These are phyloP conservation scores for Penicillium goetzii DNA, from an alignment of 495 filamentous ascomycete species.

Conservation along the genomic window DNA sequence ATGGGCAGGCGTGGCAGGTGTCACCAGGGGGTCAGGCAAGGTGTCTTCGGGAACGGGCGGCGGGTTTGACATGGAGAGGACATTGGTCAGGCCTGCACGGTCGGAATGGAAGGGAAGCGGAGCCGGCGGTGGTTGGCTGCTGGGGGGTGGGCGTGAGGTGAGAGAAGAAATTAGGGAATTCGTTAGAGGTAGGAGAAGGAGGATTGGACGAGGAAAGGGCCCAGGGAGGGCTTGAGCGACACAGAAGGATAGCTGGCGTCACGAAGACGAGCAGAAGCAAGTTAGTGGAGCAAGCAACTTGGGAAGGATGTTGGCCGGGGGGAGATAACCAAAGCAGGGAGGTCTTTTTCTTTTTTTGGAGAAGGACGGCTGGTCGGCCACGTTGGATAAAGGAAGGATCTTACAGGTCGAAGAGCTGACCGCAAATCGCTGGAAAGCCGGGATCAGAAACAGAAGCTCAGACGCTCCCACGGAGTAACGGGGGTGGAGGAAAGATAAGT, in stretches of 20 bases:
- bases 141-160: conserved; percentile 9
- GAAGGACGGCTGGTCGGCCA: conserved; percentile 22
- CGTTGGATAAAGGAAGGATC: conserved; percentile 39
- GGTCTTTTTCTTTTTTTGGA: neutral
- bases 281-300: conserved; percentile 21
- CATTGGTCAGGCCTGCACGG: conserved; percentile 53
- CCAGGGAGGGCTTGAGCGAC: conserved; percentile 20
- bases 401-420: conserved; percentile 41
- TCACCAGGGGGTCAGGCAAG: conserved; percentile 54
- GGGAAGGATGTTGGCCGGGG: conserved; percentile 6
- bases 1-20: conserved; percentile 51
- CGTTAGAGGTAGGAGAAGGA: conserved; percentile 1
- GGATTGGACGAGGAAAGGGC: conserved; percentile 21
- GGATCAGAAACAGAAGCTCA: conserved; percentile 19
- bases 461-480: neutral
- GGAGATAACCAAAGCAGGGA: conserved; percentile 7
- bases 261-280: conserved; percentile 28
- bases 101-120: conserved; percentile 38
- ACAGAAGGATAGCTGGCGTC: conserved; percentile 26
- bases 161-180: neutral
- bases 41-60: conserved; percentile 52
- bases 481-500: conserved; percentile 12
- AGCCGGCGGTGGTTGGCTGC: conserved; percentile 18
- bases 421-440: conserved; percentile 24
- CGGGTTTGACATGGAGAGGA: conserved; percentile 60